These are phyloP conservation scores for Colletotrichum sp. DNA, from an alignment of 2,329 filamentous ascomycete genomes.

Conservation along the genomic window DNA sequence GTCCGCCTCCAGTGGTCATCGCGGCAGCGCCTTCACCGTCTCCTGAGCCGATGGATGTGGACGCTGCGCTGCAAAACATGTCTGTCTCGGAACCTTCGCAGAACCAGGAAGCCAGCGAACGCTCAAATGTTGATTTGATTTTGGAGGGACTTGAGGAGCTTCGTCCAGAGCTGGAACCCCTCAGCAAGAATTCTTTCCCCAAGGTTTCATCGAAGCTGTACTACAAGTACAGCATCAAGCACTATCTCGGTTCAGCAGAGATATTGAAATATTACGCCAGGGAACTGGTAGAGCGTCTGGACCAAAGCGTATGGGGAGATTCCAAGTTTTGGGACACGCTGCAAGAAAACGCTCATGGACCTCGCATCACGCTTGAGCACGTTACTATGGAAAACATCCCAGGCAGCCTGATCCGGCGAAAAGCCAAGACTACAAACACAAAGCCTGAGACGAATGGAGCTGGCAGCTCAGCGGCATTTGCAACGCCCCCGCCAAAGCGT, in stretches of 20 bases:
- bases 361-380: neutral
- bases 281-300: conserved; percentile 29
- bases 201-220: conserved; percentile 39
- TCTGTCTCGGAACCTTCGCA: neutral
- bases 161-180: conserved; percentile 26
- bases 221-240: conserved; percentile 37
- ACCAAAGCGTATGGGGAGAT: conserved; percentile 29
- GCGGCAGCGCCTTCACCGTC: neutral
- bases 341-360: conserved; percentile 21
- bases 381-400: neutral
- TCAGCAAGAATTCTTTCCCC: conserved; percentile 7
- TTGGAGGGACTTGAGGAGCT: conserved; percentile 31
- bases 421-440: neutral
- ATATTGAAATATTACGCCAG: conserved; percentile 40
- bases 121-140: neutral
- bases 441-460: neutral
- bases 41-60: conserved; percentile 17
- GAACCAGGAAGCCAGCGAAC: neutral
- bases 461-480: neutral
- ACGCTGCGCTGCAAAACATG: neutral
- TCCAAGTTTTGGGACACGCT: conserved; percentile 34
- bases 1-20: neutral
- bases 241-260: conserved; percentile 34
- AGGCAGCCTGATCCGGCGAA: neutral
- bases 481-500: conserved; percentile 7